Evolutionary conservation across 441 rosid genomes (phyloP), one percentile per base, ranked within the genome.

Genomic region (Omphalea diandra): DNA sequence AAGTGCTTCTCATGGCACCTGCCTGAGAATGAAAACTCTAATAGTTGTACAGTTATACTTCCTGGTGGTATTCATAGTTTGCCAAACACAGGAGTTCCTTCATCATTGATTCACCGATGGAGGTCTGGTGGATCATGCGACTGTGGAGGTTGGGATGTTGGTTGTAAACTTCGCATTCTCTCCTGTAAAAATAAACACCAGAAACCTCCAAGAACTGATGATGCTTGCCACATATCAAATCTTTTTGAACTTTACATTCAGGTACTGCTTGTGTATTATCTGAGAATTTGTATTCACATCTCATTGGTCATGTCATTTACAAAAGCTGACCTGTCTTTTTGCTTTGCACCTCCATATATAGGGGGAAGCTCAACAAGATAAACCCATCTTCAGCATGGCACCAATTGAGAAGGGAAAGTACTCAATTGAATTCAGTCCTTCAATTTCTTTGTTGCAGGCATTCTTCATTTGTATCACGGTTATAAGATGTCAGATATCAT

Each of bases 141-240:
- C 68, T 94, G 98, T 69, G 98, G 98, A 53, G 98, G 98, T 31
- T 94, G 98, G 98, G 98, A 94, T 82, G 83, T 91, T 11, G 98
- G 97, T 65, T 94, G 98, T 76, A 83, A 86, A 72, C 80, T 89
- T 2, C 79, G 85, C 7, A 69, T 85, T n/a, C 82, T 94, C 52
- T 76, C 86, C 44, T 71, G 77, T 56, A 75, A 68, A 29, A 70
- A 65, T 36, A 73, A 63, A 65, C 59, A 68, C 67, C 26, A 54
- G 32, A 50, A 78, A 72, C 60, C 65, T 70, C 72, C 80, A 36
- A 66, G 31, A 50, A 6, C 63, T 31, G 76, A 74, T 14, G 68
- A 68, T 62, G 63, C 50, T 32, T 71, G 60, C 75, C 66, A 55
- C 38, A 70, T 17, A 59, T 71, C 81, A 26, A 76, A 82, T 68